Percentiles rank a stretch among this genome's conserved stretches.
Conservation (phyloP, 2,329 filamentous ascomycete genomes). For the Fonsecaea pedrosoi region DNA sequence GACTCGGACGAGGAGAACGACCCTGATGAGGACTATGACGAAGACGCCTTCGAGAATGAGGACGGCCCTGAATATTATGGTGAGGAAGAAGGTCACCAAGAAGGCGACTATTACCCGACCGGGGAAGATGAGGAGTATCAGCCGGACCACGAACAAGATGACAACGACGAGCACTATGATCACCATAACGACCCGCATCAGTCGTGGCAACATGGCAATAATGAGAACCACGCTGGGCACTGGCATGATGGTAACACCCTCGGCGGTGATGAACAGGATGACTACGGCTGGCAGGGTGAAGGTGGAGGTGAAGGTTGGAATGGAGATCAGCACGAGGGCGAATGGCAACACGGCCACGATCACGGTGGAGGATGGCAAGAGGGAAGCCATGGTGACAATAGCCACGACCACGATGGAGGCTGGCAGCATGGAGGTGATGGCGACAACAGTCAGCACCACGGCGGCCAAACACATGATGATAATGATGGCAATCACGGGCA, state of each 20-base stretch:
- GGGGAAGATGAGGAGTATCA: background rate
- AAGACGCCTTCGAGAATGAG: background rate
- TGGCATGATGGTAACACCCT: background rate
- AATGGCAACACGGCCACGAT: background rate
- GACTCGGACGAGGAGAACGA: background rate
- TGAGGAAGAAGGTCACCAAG: background rate
- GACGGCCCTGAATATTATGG: background rate
- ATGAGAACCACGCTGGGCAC: background rate
- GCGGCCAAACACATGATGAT: background rate
- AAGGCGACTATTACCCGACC: background rate
- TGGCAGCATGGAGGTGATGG: background rate
- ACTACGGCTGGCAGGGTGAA: background rate
- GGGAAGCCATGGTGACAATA: background rate
- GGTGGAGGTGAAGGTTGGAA: background rate
- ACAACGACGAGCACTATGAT: background rate
- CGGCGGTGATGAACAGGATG: background rate
- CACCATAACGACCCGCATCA: background rate
- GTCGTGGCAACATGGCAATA: background rate
- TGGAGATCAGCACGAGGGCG: background rate
- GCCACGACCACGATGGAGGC: background rate
- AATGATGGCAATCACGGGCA: background rate
- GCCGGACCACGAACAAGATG: background rate
- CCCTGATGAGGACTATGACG: background rate
- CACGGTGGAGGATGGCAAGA: background rate
- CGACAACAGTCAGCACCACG: background rate